Evolutionary conservation across 2,329 filamentous ascomycete genomes (phyloP), one percentile per base, ranked within the genome.

Genomic region (Teratosphaeriaceae sp.): DNA sequence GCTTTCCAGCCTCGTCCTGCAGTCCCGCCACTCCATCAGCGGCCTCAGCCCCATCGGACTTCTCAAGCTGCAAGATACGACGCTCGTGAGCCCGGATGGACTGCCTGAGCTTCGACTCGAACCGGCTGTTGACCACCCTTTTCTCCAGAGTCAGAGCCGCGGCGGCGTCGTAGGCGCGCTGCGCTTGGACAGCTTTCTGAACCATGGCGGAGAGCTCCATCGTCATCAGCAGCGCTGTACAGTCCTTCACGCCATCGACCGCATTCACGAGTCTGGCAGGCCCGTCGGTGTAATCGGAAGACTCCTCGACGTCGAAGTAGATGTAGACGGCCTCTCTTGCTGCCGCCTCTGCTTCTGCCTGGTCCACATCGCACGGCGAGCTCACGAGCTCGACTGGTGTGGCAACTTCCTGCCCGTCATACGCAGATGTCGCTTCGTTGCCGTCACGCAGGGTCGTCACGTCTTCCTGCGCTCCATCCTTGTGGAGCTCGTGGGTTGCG

Each of bases 191-290:
- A 15, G 47, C 42, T n/a, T 34, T 11, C 34, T 49, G 42, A 12
- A 52, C 35, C 13, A 34, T 37, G 2, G 4, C 13, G 1, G 45
- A 48, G 2, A 52, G 27, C 2, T 46, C 42, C 2, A 41, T 22
- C 0, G 45, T 50, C 39, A 54, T 43, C 21, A 51, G 31, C 12
- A 54, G 24, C 2, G 45, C 46, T 3, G 31, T 33, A 23, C 45
- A 49, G 8, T 45, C 23, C 30, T 47, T 42, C 6, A 52, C 20
- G n/a, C 48, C 49, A 40, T 54, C 48, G 3, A 19, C 18, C 8
- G 47, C 44, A 2, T 29, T 2, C 4, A 54, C 40, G 5, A 54
- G 37, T 1, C 51, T 41, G 3, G 44, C 22, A 5, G 51, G 51
- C 1, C 51, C 49, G 5, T 24, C 40, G 3, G 51, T 53, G 38